Percentiles rank a stretch among this genome's conserved stretches.
These are phyloP conservation scores for Globisporangium perplexum DNA, from an alignment of 352 stramenopile species.

Conservation along the genomic window DNA sequence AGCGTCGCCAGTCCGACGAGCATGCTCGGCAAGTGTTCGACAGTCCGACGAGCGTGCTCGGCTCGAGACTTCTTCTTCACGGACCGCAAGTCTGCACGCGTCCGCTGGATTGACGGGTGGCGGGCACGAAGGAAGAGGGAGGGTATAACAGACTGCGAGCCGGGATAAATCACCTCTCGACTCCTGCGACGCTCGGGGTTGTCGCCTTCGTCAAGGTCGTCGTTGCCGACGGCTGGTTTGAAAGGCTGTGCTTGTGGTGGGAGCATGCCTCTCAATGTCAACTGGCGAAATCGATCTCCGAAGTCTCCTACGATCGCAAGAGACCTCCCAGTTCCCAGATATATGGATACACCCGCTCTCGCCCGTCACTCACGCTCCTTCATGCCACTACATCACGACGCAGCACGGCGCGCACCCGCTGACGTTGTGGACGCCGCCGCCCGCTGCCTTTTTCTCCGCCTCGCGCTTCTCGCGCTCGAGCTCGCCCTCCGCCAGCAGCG, in stretches of 20 bases:
- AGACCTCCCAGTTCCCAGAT: too few relatives aligned
- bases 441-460: constrained; percentile 20
- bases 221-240: not conserved
- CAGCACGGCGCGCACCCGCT: constrained; percentile 53
- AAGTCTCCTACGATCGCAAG: not conserved
- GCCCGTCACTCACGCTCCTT: too few relatives aligned
- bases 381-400: constrained; percentile 27
- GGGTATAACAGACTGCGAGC: not conserved
- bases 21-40: too few relatives aligned
- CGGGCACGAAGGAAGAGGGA: too few relatives aligned
- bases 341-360: not conserved
- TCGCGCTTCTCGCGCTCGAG: constrained; percentile 21
- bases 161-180: not conserved
- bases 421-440: constrained; percentile 15
- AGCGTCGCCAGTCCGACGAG: too few relatives aligned
- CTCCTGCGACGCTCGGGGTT: not conserved
- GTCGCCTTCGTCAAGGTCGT: not conserved
- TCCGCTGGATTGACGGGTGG: too few relatives aligned
- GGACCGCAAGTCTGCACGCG: too few relatives aligned
- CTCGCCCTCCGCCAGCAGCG: constrained; percentile 36
- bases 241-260: too few relatives aligned
- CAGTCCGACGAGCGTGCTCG: too few relatives aligned
- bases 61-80: too few relatives aligned
- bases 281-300: not conserved
- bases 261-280: too few relatives aligned